These are phyloP conservation scores for Curvularia eragrostidis DNA, from an alignment of 2,329 filamentous ascomycete genomes.

Conservation along the genomic window DNA sequence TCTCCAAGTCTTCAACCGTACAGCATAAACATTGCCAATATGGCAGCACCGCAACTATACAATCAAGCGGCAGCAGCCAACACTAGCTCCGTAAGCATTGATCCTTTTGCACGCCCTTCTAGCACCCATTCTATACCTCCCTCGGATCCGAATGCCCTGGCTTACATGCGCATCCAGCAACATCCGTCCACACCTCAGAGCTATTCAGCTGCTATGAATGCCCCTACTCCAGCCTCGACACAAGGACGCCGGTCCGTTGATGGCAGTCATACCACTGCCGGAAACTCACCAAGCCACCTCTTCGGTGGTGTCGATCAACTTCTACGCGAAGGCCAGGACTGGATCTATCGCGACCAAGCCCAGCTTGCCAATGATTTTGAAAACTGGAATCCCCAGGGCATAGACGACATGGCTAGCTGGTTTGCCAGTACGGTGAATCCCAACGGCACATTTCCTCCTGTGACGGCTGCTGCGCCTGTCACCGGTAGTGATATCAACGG, in stretches of 20 bases:
- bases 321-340: slow-evolving; percentile 67
- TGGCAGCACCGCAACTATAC: slow-evolving; percentile 37
- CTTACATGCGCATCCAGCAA: slow-evolving; percentile 44
- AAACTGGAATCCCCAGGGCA: slow-evolving; percentile 59
- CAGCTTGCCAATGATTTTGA: slow-evolving; percentile 67
- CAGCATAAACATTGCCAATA: slow-evolving; percentile 36
- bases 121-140: slow-evolving; percentile 43
- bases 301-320: slow-evolving; percentile 68
- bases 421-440: slow-evolving; percentile 32
- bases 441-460: slow-evolving; percentile 10
- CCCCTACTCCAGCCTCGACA: slow-evolving; percentile 34
- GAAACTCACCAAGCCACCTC: slow-evolving; percentile 57
- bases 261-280: slow-evolving; percentile 32
- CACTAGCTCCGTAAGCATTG: slow-evolving; percentile 32
- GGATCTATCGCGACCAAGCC: slow-evolving; percentile 67
- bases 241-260: slow-evolving; percentile 39
- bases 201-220: slow-evolving; percentile 20
- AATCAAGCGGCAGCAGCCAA: slow-evolving; percentile 24
- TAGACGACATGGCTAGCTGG: slow-evolving; percentile 44
- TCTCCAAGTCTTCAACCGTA: slow-evolving; percentile 41
- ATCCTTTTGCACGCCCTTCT: slow-evolving; percentile 34
- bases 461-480: slow-evolving; percentile 1
- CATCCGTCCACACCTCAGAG: slow-evolving; percentile 28
- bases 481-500: slow-evolving; percentile 26
- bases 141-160: slow-evolving; percentile 37